phyloP scores from a whole-genome alignment of 108 stramenopile species.

The Bacterosira constricta region DNA sequence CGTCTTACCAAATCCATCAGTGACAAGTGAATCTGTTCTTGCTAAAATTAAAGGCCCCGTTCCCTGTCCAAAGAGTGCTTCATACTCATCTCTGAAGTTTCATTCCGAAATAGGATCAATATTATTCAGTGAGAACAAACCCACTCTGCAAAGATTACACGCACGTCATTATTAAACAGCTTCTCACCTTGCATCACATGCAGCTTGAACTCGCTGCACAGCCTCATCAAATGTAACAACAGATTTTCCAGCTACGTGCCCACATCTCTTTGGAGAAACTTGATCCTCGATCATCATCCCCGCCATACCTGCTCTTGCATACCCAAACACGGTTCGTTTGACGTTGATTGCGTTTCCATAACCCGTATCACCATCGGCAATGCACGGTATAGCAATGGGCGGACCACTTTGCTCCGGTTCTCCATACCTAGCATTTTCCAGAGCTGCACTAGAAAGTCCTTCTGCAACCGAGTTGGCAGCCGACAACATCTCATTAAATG shows the following conservation, averaged over 20 bases:
- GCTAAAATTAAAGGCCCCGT: conserved; percentile 88
- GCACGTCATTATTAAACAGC: neutral
- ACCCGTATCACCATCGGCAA: conserved; percentile 97
- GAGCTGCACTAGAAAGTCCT: conserved; percentile 76
- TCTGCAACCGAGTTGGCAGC: conserved; percentile 79
- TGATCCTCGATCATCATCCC: conserved; percentile 99
- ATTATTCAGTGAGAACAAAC: neutral
- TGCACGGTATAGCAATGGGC: conserved; percentile 83
- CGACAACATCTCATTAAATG: conserved; percentile 87
- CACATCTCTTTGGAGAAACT: conserved; percentile 92
- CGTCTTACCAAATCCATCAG: conserved; percentile 80
- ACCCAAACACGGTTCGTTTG: conserved; percentile 87
- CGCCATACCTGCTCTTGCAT: conserved; percentile 91
- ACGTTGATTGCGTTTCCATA: conserved; percentile 96
- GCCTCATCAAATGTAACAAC: conserved; percentile 90
- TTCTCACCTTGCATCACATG: conserved; percentile 87
- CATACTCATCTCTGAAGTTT: conserved; percentile 75
- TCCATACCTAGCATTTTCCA: conserved; percentile 56
- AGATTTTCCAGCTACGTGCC: conserved; percentile 94
- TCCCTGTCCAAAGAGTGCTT: conserved; percentile 70
- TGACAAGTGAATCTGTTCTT: conserved; percentile 90
- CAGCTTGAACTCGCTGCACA: conserved; percentile 86
- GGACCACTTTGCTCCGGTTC: conserved; percentile 9
- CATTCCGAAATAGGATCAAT: neutral
- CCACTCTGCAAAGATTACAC: no score